These are phyloP conservation scores for Lunularia cruciata DNA, from an alignment of 225 moss, liverwort and hornwort genomes.

Conservation along the genomic window DNA sequence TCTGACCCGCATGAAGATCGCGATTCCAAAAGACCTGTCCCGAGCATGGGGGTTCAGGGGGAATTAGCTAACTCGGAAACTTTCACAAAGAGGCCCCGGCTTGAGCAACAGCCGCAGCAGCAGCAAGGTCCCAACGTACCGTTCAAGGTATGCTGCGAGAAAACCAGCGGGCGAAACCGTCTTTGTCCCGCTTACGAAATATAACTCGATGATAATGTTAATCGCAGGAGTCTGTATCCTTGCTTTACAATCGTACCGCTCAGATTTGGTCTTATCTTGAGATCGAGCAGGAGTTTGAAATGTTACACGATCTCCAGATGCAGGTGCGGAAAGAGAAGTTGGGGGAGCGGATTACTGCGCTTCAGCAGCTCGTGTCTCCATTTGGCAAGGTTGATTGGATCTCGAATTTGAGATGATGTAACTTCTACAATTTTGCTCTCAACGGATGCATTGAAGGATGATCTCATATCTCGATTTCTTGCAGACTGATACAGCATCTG, in stretches of 20 bases:
- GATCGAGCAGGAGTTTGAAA: background rate
- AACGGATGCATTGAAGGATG: background rate
- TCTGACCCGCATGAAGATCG: constrained; percentile 35
- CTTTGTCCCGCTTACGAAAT: too few relatives aligned
- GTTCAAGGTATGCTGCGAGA: constrained; percentile 39
- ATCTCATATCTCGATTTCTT: background rate
- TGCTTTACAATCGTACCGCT: too few relatives aligned
- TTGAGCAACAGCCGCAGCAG: constrained; percentile 26
- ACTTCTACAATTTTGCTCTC: too few relatives aligned
- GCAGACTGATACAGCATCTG: constrained; percentile 61
- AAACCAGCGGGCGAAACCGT: too few relatives aligned
- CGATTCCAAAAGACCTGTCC: constrained; percentile 35
- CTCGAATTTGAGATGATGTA: too few relatives aligned
- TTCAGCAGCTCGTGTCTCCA: constrained; percentile 56
- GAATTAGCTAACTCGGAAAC: constrained; percentile 31
- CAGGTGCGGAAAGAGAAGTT: constrained; percentile 59
- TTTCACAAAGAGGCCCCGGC: constrained; percentile 36
- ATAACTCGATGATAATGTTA: too few relatives aligned
- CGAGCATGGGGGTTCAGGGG: constrained; percentile 14
- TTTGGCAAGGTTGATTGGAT: constrained; percentile 46
- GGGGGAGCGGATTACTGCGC: constrained; percentile 54
- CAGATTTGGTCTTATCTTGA: too few relatives aligned
- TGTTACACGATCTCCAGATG: constrained; percentile 1
- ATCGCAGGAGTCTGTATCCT: too few relatives aligned
- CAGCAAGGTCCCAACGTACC: constrained; percentile 29